Conservation (phyloP, 441 rosid genomes). For the Gossypium gossypioides region DNA sequence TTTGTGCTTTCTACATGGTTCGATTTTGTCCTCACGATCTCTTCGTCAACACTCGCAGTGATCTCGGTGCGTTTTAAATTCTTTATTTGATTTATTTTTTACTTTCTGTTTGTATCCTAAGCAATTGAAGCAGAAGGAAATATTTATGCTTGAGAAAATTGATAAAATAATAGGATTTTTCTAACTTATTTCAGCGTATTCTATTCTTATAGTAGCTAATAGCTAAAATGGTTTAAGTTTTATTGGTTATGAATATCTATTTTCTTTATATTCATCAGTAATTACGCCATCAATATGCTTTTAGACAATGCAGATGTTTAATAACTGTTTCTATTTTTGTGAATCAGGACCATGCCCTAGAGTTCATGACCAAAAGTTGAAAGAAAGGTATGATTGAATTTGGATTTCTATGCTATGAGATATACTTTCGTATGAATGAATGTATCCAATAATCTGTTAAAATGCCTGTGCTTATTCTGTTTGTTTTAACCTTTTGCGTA, state of each 20-base stretch:
- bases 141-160: background rate
- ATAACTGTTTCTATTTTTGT: background rate
- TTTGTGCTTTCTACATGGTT: constrained; percentile 86
- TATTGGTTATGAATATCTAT: background rate
- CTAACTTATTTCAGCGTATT: background rate
- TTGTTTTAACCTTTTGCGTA: background rate
- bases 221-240: background rate
- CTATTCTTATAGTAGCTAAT: background rate
- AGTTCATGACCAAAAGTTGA: constrained; percentile 85
- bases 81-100: background rate
- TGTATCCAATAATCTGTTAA: background rate
- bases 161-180: background rate
- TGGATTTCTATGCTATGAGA: background rate
- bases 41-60: constrained; percentile 91
- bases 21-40: constrained; percentile 95
- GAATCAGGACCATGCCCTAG: constrained; percentile 74
- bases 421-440: background rate
- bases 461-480: background rate
- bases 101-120: background rate
- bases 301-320: background rate
- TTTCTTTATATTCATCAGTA: background rate
- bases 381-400: constrained; percentile 55
- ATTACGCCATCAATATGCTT: background rate
- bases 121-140: background rate
- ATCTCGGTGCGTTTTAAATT: constrained; percentile 55